These are phyloP conservation scores for Dryadomyces sulphureus DNA, from an alignment of 2,329 filamentous ascomycete species.

Conservation along the genomic window DNA sequence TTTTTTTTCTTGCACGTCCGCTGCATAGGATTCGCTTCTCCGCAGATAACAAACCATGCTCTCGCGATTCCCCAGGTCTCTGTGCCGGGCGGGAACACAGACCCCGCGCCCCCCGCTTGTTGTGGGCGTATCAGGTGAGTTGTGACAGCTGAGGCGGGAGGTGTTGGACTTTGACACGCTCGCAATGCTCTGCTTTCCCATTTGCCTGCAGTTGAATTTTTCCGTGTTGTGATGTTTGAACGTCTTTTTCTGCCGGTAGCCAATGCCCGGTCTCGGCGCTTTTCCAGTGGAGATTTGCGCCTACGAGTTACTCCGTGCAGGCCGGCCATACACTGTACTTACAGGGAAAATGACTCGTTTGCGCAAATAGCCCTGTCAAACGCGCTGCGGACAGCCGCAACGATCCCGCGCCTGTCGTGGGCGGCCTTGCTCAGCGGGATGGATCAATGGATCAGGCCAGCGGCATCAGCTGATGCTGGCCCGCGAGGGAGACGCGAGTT, in stretches of 20 bases:
- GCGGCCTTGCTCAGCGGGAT: too few relatives aligned
- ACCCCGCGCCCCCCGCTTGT: constrained; percentile 11
- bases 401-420: too few relatives aligned
- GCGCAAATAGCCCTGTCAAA: background rate
- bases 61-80: background rate
- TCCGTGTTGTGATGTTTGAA: background rate
- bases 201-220: background rate
- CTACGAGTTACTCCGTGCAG: too few relatives aligned
- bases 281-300: too few relatives aligned
- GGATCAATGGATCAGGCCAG: too few relatives aligned
- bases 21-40: background rate
- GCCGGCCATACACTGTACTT: too few relatives aligned
- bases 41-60: background rate
- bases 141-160: too few relatives aligned
- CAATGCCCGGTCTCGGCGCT: background rate
- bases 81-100: background rate
- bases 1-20: background rate
- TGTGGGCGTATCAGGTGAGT: constrained; percentile 9
- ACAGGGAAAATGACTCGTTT: background rate
- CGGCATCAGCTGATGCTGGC: too few relatives aligned
- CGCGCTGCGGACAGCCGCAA: background rate
- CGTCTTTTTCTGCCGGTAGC: background rate
- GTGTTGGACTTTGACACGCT: too few relatives aligned
- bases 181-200: too few relatives aligned
- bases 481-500: too few relatives aligned